Percentiles rank a stretch among this genome's conserved stretches.
Evolutionary conservation across 2,329 filamentous ascomycete genomes (phyloP).

Genomic region (Calonectria pauciramosa): DNA sequence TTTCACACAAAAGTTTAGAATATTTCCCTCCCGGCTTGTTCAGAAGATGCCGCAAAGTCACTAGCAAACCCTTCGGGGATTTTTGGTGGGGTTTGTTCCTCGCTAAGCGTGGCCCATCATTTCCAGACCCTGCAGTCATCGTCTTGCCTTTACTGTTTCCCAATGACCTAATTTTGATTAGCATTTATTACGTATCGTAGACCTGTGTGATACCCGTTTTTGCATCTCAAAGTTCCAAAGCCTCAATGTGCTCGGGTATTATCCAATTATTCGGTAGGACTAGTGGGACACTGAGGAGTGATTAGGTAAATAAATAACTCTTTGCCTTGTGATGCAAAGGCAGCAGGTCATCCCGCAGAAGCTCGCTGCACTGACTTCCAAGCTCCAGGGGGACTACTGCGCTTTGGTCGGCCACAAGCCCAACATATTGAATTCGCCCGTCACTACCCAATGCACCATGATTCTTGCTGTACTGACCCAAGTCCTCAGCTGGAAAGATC

Average conservation of each 20-base stretch:
- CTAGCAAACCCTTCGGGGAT: background rate
- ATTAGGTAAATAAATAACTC: too few relatives aligned
- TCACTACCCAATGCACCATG: too few relatives aligned
- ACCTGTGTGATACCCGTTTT: background rate
- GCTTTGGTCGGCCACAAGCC: too few relatives aligned
- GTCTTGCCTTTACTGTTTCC: background rate
- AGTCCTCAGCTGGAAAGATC: too few relatives aligned
- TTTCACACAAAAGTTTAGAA: background rate
- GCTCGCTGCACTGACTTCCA: too few relatives aligned
- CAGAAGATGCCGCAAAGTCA: background rate
- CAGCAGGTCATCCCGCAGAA: too few relatives aligned
- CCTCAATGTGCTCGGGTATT: too few relatives aligned
- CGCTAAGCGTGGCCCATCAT: background rate
- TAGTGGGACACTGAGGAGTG: too few relatives aligned
- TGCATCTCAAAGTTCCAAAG: background rate
- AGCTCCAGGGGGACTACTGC: too few relatives aligned
- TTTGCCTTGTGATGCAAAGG: too few relatives aligned
- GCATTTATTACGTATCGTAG: background rate
- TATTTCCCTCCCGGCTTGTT: background rate
- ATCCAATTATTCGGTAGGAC: background rate
- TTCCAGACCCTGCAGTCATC: background rate
- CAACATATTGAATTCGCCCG: too few relatives aligned
- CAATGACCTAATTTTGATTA: background rate
- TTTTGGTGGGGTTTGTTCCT: background rate
- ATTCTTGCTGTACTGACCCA: too few relatives aligned